A percentile compares a stretch with the other conserved stretches of the same genome.
Evolutionary conservation across 2,329 filamentous ascomycete genomes (phyloP).

Genomic region (Sclerotinia borealis): DNA sequence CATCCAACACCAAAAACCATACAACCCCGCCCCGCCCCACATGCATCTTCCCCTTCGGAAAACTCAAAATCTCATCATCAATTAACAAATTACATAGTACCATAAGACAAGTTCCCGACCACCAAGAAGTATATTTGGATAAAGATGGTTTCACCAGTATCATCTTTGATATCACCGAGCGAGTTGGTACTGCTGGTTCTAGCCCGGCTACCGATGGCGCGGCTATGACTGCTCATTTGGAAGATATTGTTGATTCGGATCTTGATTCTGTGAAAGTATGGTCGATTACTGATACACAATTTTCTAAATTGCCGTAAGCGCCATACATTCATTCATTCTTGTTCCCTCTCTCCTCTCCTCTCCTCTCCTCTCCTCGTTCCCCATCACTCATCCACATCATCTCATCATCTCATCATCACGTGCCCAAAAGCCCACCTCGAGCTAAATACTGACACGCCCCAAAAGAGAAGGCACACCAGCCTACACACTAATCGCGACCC

Average conservation of each 20-base stretch:
- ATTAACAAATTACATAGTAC: slow-evolving; percentile 42
- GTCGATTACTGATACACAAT: slow-evolving; percentile 56
- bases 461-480: slow-evolving; percentile 48
- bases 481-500: slow-evolving; percentile 65
- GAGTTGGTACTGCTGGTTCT: slow-evolving; percentile 53
- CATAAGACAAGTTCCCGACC: slow-evolving; percentile 71
- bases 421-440: slow-evolving; percentile 4
- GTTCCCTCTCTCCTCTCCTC: not conserved
- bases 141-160: slow-evolving; percentile 76
- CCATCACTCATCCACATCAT: not conserved
- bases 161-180: slow-evolving; percentile 86
- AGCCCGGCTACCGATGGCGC: slow-evolving; percentile 59
- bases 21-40: slow-evolving; percentile 1
- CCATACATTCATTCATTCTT: slow-evolving; percentile 4
- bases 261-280: slow-evolving; percentile 59
- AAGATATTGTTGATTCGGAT: slow-evolving; percentile 62
- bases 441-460: not conserved
- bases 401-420: slow-evolving; percentile 11
- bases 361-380: not conserved
- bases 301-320: slow-evolving; percentile 43
- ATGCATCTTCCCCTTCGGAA: not conserved
- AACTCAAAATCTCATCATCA: slow-evolving; percentile 8
- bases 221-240: slow-evolving; percentile 62
- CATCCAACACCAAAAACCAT: not conserved
- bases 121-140: slow-evolving; percentile 91